Conservation (phyloP, 148 eudicot genomes). For the Amaranthus hypochondriacus region DNA sequence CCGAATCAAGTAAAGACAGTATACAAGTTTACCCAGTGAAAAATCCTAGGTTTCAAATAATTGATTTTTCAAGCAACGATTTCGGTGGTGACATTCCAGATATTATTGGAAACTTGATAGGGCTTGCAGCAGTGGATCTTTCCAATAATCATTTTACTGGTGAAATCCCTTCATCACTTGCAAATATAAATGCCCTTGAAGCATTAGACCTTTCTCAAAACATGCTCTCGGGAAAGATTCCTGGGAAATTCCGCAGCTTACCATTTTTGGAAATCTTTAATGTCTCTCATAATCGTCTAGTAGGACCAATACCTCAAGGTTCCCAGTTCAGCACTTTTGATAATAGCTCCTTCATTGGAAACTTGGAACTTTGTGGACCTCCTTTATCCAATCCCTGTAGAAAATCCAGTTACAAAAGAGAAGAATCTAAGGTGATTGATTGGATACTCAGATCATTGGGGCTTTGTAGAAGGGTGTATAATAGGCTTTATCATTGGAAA, state of each 20-base stretch:
- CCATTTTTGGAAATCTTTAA: constrained; percentile 27
- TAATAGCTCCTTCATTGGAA: constrained; percentile 30
- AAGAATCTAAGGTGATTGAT: constrained; percentile 9
- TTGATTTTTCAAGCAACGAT: constrained; percentile 41
- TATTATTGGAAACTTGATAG: constrained; percentile 20
- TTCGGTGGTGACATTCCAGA: constrained; percentile 36
- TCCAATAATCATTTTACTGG: constrained; percentile 34
- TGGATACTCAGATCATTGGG: constrained; percentile 28
- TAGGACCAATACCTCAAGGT: constrained; percentile 34
- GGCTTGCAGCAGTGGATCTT: constrained; percentile 33
- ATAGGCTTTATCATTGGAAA: constrained; percentile 30
- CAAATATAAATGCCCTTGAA: constrained; percentile 22
- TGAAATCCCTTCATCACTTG: constrained; percentile 21
- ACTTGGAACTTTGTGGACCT: constrained; percentile 30
- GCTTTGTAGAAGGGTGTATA: constrained; percentile 21
- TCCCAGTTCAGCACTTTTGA: constrained; percentile 23
- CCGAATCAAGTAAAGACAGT: constrained; percentile 28
- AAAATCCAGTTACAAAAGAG: neutral
- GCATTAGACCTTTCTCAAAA: constrained; percentile 40
- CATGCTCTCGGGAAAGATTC: constrained; percentile 36
- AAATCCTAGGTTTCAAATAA: constrained; percentile 1
- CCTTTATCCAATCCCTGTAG: constrained; percentile 20
- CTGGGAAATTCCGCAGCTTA: constrained; percentile 22
- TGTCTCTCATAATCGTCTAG: constrained; percentile 35
- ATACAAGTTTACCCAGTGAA: constrained; percentile 1